A percentile compares a stretch with the other conserved stretches of the same genome.
Evolutionary conservation across 805 yeast genomes (phyloP).

Genomic region (Saturnispora dispora): DNA sequence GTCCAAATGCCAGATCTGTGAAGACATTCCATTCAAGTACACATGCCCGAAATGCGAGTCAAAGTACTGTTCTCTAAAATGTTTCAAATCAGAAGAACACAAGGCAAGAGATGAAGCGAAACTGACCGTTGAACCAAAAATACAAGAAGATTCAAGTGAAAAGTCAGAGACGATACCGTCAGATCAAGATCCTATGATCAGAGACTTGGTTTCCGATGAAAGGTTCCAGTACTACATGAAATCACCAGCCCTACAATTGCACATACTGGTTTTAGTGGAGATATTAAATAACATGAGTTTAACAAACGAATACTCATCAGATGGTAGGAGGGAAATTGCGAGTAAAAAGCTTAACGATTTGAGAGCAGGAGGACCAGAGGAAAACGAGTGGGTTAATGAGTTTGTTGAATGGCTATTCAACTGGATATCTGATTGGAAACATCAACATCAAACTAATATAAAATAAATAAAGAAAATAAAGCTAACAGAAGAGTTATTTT

Average conservation of each 20-base stretch:
- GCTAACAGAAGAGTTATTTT: constrained; percentile 15
- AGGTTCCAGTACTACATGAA: constrained; percentile 37
- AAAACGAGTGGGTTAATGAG: constrained; percentile 62
- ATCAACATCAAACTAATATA: not conserved
- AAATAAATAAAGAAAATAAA: not conserved
- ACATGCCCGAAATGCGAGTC: constrained; percentile 41
- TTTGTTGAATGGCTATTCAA: constrained; percentile 27
- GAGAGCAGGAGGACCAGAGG: constrained; percentile 55
- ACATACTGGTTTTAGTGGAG: constrained; percentile 40
- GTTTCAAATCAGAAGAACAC: constrained; percentile 45
- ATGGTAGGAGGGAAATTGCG: constrained; percentile 51
- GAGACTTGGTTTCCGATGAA: constrained; percentile 31
- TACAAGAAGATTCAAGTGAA: not conserved
- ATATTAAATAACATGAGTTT: constrained; percentile 39
- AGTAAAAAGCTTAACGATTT: constrained; percentile 51
- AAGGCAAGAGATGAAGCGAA: constrained; percentile 17
- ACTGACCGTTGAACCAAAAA: not conserved
- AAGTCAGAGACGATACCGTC: not conserved
- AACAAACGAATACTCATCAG: constrained; percentile 41
- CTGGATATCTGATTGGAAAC: constrained; percentile 9
- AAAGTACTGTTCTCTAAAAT: constrained; percentile 48
- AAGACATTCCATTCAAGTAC: constrained; percentile 29
- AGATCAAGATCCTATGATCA: constrained; percentile 20
- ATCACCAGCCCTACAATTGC: constrained; percentile 47
- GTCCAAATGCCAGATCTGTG: constrained; percentile 21